Base-by-base conservation (phyloP, 106 monocot genomes). In the Phalaenopsis aphrodite region DNA sequence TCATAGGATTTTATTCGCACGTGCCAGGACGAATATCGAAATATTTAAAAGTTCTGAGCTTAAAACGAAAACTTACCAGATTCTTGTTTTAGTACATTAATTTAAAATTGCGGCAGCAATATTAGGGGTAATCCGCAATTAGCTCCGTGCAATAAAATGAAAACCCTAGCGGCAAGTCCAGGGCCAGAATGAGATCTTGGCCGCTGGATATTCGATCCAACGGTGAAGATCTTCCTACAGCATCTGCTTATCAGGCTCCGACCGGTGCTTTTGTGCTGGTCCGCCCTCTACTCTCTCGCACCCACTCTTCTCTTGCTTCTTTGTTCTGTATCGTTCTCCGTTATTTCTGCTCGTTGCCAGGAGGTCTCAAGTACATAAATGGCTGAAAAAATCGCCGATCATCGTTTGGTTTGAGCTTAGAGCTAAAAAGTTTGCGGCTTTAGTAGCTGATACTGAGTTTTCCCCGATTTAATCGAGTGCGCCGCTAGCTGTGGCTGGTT, bases 331-430 rank as follows among this genome's bases (percentile, higher is more conserved):
- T 76, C 49, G 18, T 47, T 49, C 24, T 49, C 76, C 76, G 39
- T 21, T 69, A 38, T 69, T 69, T 37, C 38, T 39, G 1, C 69
- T 74, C 7, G 48, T 15, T 24, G 23, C 16, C 42, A 48, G 3
- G 47, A 24, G 47, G 76, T 43, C 10, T 30, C 71, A 9, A 74
- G 42, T 1, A 74, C 41, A 14, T 74, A 76, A 49, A 76, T 76
- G 76, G 49, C n/a, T 48, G 36, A 76, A 76, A 8, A 48, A 46
- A 48, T 76, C 76, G 48, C 24, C 76, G 76, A 76, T 76, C 76
- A 49, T 41, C 76, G 17, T 19, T 74, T 74, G 4, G 7, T 42
- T 74, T 5, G 42, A 42, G 42, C 73, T 42, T 11, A 74, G 73
- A 42, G 43, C 17, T 74, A 42, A 42, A 69, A 74, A 43, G 73